These are phyloP conservation scores for Trichoderma semiorbis DNA, from an alignment of 2,329 filamentous ascomycete genomes.

Conservation along the genomic window DNA sequence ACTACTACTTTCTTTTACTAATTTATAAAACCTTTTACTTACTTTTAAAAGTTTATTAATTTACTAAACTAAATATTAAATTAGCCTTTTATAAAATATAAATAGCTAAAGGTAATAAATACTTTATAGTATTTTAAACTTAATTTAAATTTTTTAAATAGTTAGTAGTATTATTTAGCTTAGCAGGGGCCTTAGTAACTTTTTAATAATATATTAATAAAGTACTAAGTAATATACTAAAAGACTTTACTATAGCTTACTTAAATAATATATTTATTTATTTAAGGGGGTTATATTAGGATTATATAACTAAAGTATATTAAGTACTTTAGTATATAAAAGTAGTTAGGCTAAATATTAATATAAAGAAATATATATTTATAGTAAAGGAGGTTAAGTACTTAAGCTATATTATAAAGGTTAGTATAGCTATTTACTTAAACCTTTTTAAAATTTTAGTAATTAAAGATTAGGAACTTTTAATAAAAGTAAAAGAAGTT, in stretches of 20 bases:
- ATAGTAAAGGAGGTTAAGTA: too few relatives aligned
- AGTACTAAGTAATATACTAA: background rate
- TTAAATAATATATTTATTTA: conserved; percentile 2
- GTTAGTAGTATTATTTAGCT: background rate
- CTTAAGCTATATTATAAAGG: too few relatives aligned
- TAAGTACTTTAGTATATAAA: background rate
- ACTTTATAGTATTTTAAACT: background rate
- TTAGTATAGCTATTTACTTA: too few relatives aligned
- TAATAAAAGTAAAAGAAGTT: too few relatives aligned
- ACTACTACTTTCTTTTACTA: background rate
- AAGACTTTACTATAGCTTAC: background rate
- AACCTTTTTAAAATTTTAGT: too few relatives aligned
- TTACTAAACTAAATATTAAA: background rate
- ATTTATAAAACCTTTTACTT: background rate
- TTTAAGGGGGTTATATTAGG: background rate
- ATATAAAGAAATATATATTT: background rate
- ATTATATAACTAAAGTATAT: background rate
- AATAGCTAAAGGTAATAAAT: background rate
- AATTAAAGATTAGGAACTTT: too few relatives aligned
- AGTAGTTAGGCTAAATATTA: background rate
- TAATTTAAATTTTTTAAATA: conserved; percentile 9
- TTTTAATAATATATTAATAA: conserved; percentile 13
- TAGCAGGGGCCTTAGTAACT: background rate
- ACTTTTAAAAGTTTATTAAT: background rate
- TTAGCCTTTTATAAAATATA: background rate